Evolutionary conservation across 306 rosid genomes (phyloP).

Genomic region (apple (Malus domestica)): ASM211411v1 NC_041801.1:15129501-15130000

Average conservation of each 20-base stretch:
- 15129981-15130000: too few species aligned
- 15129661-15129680: not conserved
- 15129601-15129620: not conserved
- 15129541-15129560: not conserved
- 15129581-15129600: not conserved
- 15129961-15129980: not conserved
- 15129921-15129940: too few species aligned
- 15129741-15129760: not conserved
- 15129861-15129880: too few species aligned
- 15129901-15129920: too few species aligned
- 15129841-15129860: too few species aligned
- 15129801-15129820: not conserved
- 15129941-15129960: too few species aligned
- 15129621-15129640: not conserved
- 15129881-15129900: not conserved
- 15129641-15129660: not conserved
- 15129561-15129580: not conserved
- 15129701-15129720: not conserved
- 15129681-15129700: not conserved
- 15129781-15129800: not conserved
- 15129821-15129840: too few species aligned
- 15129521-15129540: conserved; percentile 8
- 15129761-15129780: not conserved
- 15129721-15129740: not conserved
- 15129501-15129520: conserved; percentile 61